phyloP scores from a whole-genome alignment of 1,284 basidiomycete species.

The Malassezia brasiliensis region DNA sequence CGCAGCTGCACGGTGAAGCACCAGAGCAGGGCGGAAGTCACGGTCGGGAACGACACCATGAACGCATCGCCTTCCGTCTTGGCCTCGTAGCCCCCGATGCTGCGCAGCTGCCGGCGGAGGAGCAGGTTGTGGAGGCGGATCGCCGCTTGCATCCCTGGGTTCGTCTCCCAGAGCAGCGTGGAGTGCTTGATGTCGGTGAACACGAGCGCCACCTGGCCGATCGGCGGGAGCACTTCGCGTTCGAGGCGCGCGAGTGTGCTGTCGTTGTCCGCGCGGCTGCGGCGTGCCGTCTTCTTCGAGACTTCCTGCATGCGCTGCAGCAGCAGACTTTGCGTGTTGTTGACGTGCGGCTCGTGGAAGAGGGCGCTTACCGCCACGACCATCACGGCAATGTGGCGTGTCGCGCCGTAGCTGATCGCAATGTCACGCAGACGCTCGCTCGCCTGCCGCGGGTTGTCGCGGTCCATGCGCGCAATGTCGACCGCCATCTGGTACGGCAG shows the following conservation, averaged over 20 bases:
- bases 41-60: conserved; percentile 91
- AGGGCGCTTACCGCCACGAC: conserved; percentile 75
- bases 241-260: conserved; percentile 57
- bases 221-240: conserved; percentile 74
- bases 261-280: conserved; percentile 35
- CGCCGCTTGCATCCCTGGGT: conserved; percentile 88
- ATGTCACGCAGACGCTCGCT: conserved; percentile 94
- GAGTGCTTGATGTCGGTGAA: conserved; percentile 99
- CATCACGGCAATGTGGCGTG: conserved; percentile 95
- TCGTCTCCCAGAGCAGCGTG: conserved; percentile 92
- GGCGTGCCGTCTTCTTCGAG: conserved; percentile 26
- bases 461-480: conserved; percentile 79
- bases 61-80: conserved; percentile 99
- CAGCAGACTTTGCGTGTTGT: conserved; percentile 26
- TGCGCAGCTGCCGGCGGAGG: conserved; percentile 72
- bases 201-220: conserved; percentile 80
- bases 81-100: conserved; percentile 94
- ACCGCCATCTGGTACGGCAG: conserved; percentile 93
- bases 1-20: conserved; percentile 78
- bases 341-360: conserved; percentile 52
- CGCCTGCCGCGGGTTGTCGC: conserved; percentile 83
- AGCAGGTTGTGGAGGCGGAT: conserved; percentile 85
- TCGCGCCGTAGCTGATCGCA: conserved; percentile 90
- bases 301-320: not conserved
- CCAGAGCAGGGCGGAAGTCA: conserved; percentile 81